Percentiles rank a stretch among this genome's conserved stretches.
phyloP scores from a whole-genome alignment of 768 basidiomycete genomes.

The Phylloporus rhodoxanthus region DNA sequence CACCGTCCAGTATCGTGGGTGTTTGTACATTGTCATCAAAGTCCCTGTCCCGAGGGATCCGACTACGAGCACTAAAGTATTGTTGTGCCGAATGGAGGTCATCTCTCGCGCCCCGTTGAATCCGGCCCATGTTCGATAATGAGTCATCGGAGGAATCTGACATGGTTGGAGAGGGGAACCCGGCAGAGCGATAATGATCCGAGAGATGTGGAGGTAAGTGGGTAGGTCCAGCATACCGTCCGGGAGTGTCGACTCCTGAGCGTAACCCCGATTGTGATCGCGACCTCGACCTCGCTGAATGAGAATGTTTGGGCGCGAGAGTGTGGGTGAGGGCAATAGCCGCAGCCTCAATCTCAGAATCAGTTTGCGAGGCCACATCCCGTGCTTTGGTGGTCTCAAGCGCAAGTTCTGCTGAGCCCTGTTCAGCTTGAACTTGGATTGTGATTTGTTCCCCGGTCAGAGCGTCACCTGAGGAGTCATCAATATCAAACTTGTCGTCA shows the following conservation, averaged over 20 bases:
- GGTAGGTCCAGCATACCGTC: conserved; percentile 48
- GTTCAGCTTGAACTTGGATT: conserved; percentile 11
- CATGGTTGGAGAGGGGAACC: conserved; percentile 30
- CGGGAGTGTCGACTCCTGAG: conserved; percentile 62
- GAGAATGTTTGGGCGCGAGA: conserved; percentile 25
- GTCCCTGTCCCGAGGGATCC: conserved; percentile 58
- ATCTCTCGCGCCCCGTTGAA: conserved; percentile 47
- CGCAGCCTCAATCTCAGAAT: conserved; percentile 27
- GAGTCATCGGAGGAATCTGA: conserved; percentile 38
- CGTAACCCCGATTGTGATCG: conserved; percentile 34
- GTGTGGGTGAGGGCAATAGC: conserved; percentile 31
- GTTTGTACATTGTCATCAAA: conserved; percentile 55
- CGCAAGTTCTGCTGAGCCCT: conserved; percentile 9
- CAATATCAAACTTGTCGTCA: conserved; percentile 87
- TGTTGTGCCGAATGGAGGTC: conserved; percentile 41
- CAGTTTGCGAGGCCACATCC: conserved; percentile 23
- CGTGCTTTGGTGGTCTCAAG: conserved; percentile 27
- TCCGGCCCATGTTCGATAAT: conserved; percentile 30
- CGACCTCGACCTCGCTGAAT: conserved; percentile 29
- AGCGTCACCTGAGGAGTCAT: conserved; percentile 72
- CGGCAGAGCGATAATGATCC: conserved; percentile 13
- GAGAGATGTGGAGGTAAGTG: conserved; percentile 41
- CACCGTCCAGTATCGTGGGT: conserved; percentile 46
- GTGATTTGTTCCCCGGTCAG: conserved; percentile 11
- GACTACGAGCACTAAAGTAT: conserved; percentile 41